Percentiles rank a stretch among this genome's conserved stretches.
Conservation (phyloP, 306 rosid genomes). For the Lathyrus oleraceus region DNA sequence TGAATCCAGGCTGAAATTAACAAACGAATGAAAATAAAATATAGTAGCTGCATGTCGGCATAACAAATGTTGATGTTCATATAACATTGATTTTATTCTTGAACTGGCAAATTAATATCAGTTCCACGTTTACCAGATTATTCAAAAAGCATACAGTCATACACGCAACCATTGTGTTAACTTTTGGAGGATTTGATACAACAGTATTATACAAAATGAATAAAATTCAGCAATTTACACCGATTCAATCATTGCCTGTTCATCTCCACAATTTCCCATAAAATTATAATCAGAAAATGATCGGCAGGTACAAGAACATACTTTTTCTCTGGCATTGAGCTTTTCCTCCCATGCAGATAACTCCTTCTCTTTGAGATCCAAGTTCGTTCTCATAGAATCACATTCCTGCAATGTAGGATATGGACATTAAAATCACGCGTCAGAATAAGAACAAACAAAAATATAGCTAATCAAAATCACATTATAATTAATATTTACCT, state of each 20-base stretch:
- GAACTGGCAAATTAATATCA: neutral
- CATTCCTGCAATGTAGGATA: slow-evolving; percentile 62
- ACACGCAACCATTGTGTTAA: neutral
- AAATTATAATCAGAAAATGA: slow-evolving; percentile 11
- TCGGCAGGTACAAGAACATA: slow-evolving; percentile 42
- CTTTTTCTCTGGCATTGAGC: slow-evolving; percentile 74
- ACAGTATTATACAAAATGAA: neutral
- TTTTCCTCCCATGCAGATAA: slow-evolving; percentile 69
- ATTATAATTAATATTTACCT: slow-evolving; percentile 50
- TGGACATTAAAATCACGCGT: slow-evolving; percentile 24
- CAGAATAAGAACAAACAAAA: slow-evolving; percentile 7
- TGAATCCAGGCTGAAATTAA: slow-evolving; percentile 13
- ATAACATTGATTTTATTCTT: neutral
- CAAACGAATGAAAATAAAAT: slow-evolving; percentile 2
- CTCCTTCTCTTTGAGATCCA: slow-evolving; percentile 79
- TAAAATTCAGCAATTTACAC: slow-evolving; percentile 10
- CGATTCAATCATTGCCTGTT: neutral
- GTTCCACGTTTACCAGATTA: neutral
- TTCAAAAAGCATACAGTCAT: slow-evolving; percentile 24
- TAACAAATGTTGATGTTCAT: neutral
- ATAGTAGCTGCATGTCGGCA: neutral
- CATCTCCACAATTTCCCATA: slow-evolving; percentile 7
- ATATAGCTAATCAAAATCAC: slow-evolving; percentile 10
- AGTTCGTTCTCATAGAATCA: slow-evolving; percentile 53
- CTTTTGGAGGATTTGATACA: slow-evolving; percentile 9